Evolutionary conservation across 1,139 yeast species (phyloP).

Genomic region (Kodamaea anthophila): DNA sequence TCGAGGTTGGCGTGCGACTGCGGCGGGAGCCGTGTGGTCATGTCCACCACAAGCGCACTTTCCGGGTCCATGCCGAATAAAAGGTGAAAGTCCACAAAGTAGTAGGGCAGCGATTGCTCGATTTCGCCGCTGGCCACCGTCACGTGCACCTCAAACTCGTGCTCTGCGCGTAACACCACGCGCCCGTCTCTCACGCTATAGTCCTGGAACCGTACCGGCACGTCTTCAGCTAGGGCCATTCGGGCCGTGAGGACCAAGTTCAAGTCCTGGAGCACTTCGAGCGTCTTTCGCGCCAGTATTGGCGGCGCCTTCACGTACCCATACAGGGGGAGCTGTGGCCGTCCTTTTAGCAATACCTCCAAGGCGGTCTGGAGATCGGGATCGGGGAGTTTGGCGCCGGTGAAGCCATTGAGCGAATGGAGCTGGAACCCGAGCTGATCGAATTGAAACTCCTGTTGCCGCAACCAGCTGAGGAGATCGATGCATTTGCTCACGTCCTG

Average conservation of each 20-base stretch:
- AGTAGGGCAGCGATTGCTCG: conserved; percentile 60
- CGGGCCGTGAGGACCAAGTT: conserved; percentile 71
- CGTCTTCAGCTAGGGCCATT: conserved; percentile 53
- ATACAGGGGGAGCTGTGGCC: conserved; percentile 71
- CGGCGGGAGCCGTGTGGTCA: conserved; percentile 26
- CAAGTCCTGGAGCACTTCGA: conserved; percentile 60
- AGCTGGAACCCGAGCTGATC: conserved; percentile 52
- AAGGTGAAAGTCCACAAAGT: conserved; percentile 70
- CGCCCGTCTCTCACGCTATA: conserved; percentile 73
- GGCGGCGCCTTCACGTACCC: conserved; percentile 47
- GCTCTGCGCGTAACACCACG: conserved; percentile 56
- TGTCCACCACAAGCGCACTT: conserved; percentile 18
- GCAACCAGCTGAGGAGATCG: conserved; percentile 81
- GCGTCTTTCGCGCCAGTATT: conserved; percentile 51
- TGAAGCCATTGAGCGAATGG: conserved; percentile 54
- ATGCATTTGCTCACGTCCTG: conserved; percentile 68
- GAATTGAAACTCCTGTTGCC: conserved; percentile 66
- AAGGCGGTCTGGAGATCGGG: conserved; percentile 84
- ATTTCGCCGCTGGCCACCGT: conserved; percentile 49
- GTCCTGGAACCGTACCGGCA: conserved; percentile 57
- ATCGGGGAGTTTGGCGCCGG: conserved; percentile 85
- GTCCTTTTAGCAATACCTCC: conserved; percentile 73
- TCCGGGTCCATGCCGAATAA: conserved; percentile 44
- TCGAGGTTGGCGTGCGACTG: conserved; percentile 45
- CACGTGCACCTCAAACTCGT: conserved; percentile 64